Evolutionary conservation across 192 early-diverging fungal genomes (phyloP).

Genomic region (Coemansia sp.): DNA sequence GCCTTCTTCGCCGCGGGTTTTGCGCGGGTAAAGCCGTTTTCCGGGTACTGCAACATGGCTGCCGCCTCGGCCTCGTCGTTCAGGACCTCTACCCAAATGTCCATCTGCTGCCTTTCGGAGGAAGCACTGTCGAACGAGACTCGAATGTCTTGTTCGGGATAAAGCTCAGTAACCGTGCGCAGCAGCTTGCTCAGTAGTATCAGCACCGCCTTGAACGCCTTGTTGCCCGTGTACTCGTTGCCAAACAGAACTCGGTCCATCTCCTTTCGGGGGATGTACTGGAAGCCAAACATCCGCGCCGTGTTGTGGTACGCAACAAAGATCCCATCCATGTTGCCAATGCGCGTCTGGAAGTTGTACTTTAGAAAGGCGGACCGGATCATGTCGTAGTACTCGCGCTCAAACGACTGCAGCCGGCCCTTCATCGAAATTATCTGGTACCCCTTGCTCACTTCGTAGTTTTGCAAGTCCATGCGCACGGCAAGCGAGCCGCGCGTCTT

Average conservation of each 20-base stretch:
- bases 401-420: conserved; percentile 80
- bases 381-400: conserved; percentile 95
- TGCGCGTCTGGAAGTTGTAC: conserved; percentile 86
- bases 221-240: conserved; percentile 65
- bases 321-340: conserved; percentile 96
- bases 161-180: conserved; percentile 62
- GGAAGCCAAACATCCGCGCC: conserved; percentile 88
- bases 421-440: conserved; percentile 70
- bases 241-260: conserved; percentile 86
- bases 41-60: conserved; percentile 31
- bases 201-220: conserved; percentile 69
- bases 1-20: conserved; percentile 7
- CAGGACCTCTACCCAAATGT: conserved; percentile 61
- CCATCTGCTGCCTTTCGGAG: conserved; percentile 11
- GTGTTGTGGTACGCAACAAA: conserved; percentile 95
- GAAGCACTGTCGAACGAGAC: conserved; percentile 59
- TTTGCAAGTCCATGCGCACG: conserved; percentile 78
- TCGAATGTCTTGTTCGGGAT: conserved; percentile 61
- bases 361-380: conserved; percentile 89
- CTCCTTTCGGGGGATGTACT: conserved; percentile 82
- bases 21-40: conserved; percentile 19
- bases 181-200: conserved; percentile 68
- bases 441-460: conserved; percentile 68
- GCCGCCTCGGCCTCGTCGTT: conserved; percentile 41
- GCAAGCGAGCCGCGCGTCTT: conserved; percentile 88